These are phyloP conservation scores for Yamadazyma epiphylla DNA, from an alignment of 1,139 yeast species.

Conservation along the genomic window DNA sequence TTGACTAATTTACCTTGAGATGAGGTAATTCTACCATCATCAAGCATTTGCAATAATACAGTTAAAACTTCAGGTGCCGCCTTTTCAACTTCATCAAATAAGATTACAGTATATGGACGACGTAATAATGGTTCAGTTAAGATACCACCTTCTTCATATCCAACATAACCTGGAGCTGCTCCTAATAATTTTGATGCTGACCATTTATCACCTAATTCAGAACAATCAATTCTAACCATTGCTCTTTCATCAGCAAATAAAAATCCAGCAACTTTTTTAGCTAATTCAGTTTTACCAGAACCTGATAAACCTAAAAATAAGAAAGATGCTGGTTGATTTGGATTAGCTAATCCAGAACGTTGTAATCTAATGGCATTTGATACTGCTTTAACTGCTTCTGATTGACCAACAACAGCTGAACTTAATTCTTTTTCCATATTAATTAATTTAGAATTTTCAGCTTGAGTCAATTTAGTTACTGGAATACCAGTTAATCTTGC, in stretches of 20 bases:
- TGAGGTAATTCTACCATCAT: conserved; percentile 94
- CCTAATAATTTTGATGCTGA: conserved; percentile 93
- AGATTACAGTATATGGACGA: conserved; percentile 89
- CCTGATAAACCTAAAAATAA: conserved; percentile 94
- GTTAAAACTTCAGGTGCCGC: conserved; percentile 99
- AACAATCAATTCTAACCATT: conserved; percentile 95
- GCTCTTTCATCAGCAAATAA: conserved; percentile 94
- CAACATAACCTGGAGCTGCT: conserved; percentile 98
- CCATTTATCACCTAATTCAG: conserved; percentile 93
- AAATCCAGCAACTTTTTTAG: conserved; percentile 94
- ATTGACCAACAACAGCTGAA: conserved; percentile 87
- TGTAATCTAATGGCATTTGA: conserved; percentile 90
- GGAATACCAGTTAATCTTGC: conserved; percentile 98
- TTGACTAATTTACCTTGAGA: conserved; percentile 92
- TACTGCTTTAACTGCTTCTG: conserved; percentile 94
- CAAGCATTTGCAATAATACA: conserved; percentile 82
- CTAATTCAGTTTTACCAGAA: conserved; percentile 97
- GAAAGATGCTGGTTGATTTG: conserved; percentile 95
- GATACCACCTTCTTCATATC: conserved; percentile 97
- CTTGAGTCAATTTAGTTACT: conserved; percentile 93
- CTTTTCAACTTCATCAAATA: conserved; percentile 96
- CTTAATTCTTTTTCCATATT: conserved; percentile 90
- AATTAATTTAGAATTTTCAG: conserved; percentile 89
- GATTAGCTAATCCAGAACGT: conserved; percentile 94
- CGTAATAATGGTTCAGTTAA: conserved; percentile 88